Percentiles rank a stretch among this genome's conserved stretches.
Evolutionary conservation across 2,329 filamentous ascomycete species (phyloP).

Genomic region (Fusarium sp.): DNA sequence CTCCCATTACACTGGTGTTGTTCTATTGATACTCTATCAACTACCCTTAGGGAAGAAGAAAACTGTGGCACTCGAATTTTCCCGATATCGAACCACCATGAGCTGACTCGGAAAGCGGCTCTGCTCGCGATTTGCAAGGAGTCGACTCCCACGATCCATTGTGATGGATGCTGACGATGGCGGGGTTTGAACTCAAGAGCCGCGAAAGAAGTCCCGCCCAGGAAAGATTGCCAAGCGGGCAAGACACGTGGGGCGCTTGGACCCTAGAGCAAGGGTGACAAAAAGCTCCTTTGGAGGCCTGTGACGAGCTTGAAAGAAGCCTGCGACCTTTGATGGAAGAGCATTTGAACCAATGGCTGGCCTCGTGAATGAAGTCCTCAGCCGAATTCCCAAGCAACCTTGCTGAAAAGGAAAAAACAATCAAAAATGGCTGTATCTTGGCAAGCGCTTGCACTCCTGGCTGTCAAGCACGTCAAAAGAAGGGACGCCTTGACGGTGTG

Average conservation of each 20-base stretch:
- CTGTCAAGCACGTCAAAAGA: conserved; percentile 16
- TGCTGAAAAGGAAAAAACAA: background rate
- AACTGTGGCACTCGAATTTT: background rate
- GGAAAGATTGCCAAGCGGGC: conserved; percentile 15
- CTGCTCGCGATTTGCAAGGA: conserved; percentile 9
- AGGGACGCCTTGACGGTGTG: conserved; percentile 1
- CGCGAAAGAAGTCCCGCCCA: conserved; percentile 14
- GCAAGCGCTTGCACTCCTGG: background rate
- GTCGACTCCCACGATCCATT: conserved; percentile 3
- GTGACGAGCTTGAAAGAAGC: background rate
- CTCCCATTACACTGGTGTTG: background rate
- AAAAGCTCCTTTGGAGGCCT: background rate
- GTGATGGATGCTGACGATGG: conserved; percentile 6
- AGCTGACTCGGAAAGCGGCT: conserved; percentile 33
- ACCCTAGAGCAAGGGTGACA: conserved; percentile 23
- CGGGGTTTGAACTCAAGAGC: conserved; percentile 27
- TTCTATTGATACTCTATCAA: background rate
- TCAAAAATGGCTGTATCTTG: background rate
- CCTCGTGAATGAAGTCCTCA: background rate
- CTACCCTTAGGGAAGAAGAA: background rate
- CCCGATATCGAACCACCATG: conserved; percentile 39
- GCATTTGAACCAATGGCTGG: background rate
- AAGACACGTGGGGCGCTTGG: conserved; percentile 33
- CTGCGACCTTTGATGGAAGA: background rate
- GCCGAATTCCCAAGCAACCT: background rate